These are phyloP conservation scores for Sonneratia alba DNA, from an alignment of 345 rosid species.

Conservation along the genomic window DNA sequence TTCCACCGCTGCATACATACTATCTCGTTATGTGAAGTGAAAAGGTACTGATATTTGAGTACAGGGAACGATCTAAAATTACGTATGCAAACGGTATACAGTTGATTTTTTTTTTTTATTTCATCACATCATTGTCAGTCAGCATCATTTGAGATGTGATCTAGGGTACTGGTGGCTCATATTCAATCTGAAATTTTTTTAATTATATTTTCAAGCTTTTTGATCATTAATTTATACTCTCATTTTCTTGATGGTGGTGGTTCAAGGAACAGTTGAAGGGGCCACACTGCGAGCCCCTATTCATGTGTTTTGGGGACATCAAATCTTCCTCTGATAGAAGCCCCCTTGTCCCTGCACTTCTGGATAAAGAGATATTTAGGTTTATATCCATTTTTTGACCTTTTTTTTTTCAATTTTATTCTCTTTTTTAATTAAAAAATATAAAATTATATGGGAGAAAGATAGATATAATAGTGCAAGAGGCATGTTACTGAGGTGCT, in stretches of 20 bases:
- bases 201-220: not conserved
- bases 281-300: not conserved
- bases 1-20: not conserved
- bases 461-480: too few species aligned
- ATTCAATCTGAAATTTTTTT: too few species aligned
- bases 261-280: slow-evolving; percentile 6
- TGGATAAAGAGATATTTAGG: slow-evolving; percentile 1
- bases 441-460: too few species aligned
- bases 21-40: not conserved
- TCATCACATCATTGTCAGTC: too few species aligned
- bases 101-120: too few species aligned
- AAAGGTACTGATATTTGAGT: not conserved
- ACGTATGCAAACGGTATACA: too few species aligned
- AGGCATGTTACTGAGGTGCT: too few species aligned
- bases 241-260: not conserved
- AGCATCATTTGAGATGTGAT: too few species aligned
- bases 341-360: not conserved
- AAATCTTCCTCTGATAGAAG: not conserved
- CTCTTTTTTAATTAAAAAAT: not conserved
- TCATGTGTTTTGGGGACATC: slow-evolving; percentile 7
- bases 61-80: not conserved
- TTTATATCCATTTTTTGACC: not conserved
- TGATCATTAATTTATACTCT: not conserved
- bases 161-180: not conserved
- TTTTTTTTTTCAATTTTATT: not conserved